Percentiles rank a stretch among this genome's conserved stretches.
Conservation (phyloP, 768 basidiomycete genomes). For the Leccinum boreale region DNA sequence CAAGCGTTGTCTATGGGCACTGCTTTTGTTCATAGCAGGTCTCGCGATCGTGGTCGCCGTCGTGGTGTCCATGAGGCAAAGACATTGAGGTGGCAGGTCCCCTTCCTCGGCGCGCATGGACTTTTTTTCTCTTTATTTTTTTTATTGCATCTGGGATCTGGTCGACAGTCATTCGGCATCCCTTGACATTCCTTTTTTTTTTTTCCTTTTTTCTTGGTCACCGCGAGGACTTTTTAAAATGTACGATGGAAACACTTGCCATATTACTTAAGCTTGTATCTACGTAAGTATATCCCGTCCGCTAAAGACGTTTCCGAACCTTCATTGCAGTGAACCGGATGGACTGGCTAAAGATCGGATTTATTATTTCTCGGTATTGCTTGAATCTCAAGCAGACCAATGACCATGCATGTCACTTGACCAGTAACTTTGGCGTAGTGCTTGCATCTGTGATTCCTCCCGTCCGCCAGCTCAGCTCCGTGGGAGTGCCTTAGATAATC, state of each 20-base stretch:
- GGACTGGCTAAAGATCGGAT: too few relatives aligned
- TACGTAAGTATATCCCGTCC: slow-evolving; percentile 1
- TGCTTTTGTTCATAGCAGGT: slow-evolving; percentile 42
- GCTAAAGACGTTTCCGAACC: not conserved
- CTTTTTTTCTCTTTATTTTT: not conserved
- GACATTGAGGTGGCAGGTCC: slow-evolving; percentile 18
- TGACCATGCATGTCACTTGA: too few relatives aligned
- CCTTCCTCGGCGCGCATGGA: not conserved
- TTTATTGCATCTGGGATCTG: not conserved
- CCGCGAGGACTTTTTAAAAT: not conserved
- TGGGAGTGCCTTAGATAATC: not conserved
- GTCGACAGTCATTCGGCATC: not conserved
- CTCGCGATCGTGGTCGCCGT: slow-evolving; percentile 29
- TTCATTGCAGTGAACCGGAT: too few relatives aligned
- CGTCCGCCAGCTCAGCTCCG: not conserved
- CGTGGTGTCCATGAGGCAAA: slow-evolving; percentile 9
- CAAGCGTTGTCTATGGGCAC: slow-evolving; percentile 50
- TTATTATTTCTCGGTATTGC: too few relatives aligned
- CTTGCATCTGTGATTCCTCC: too few relatives aligned
- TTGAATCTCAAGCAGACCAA: too few relatives aligned
- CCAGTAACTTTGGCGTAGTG: too few relatives aligned
- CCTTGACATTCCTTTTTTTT: slow-evolving; percentile 11
- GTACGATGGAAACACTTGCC: slow-evolving; percentile 6
- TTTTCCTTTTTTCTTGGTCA: not conserved
- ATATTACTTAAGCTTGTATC: slow-evolving; percentile 6